Evolutionary conservation across 2,329 filamentous ascomycete species (phyloP), one percentile per base, ranked within the genome.

Genomic region (Penicillium sclerotiorum): DNA sequence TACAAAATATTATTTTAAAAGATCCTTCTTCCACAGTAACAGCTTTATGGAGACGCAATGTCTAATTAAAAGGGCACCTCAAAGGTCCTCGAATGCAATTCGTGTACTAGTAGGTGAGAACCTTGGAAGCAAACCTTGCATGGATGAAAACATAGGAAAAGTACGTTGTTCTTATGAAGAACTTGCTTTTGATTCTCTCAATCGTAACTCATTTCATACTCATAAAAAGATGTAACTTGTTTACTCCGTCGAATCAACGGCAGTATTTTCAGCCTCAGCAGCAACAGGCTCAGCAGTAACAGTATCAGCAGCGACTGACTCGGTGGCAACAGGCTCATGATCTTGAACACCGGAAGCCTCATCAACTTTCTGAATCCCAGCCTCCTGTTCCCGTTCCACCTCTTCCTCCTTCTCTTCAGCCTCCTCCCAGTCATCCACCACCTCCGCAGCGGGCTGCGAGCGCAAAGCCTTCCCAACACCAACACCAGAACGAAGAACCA

Each of bases 341-440:
- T 30, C 33, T 15, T 23, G 32, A 20, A 11, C 18, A 30, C 5
- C 27, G 12, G 40, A 22, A 2, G 33, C 17, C 12, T 32, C n/a
- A 8, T 37, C 43, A 25, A 44, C 46, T 33, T 50, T 30, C 45
- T 11, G 25, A 20, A 41, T 13, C 13, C 5, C 38, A 17, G 25
- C 40, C 20, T 33, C 55, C 35, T 58, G 49, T 21, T 56, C 58
- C 37, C 50, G 53, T 36, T 64, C 67, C 15, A 63, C 60, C 49
- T 66, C 53, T 30, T 77, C 73, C 33, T 77, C 71, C 38, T 68
- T 71, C 47, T 75, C 71, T 36, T 74, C 67, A 41, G 74, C 73
- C 28, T 74, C 70, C 47, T 77, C 75, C 74, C 75, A 78, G 53
- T 71, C 71, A 56, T 78, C 76, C 9, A 66, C 72, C 20, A 77